A percentile compares a stretch with the other conserved stretches of the same genome.
These are phyloP conservation scores for Fonticula alba DNA, from an alignment of 78 protist species.

Conservation along the genomic window DNA sequence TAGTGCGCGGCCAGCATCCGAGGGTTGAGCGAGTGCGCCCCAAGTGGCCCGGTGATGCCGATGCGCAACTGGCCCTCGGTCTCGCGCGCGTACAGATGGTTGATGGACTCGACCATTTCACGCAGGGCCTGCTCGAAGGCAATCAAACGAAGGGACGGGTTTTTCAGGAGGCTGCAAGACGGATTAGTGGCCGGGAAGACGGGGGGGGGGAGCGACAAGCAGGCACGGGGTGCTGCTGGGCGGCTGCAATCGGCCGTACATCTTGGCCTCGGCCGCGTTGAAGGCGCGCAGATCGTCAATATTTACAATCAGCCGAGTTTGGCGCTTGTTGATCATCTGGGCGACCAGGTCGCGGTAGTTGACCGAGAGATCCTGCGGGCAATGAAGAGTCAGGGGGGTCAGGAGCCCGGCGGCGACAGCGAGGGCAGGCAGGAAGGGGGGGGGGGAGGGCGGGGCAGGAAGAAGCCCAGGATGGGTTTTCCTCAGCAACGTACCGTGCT, in stretches of 20 bases:
- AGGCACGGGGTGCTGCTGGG: not conserved
- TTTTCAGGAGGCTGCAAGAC: not conserved
- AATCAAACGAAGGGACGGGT: conserved; percentile 17
- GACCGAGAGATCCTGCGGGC: not conserved
- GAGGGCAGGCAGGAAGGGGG: too few relatives aligned
- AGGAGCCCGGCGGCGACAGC: too few relatives aligned
- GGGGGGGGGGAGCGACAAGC: too few relatives aligned
- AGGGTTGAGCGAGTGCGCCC: conserved; percentile 73
- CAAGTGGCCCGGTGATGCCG: conserved; percentile 80
- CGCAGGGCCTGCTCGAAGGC: conserved; percentile 28
- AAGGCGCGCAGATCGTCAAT: conserved; percentile 18
- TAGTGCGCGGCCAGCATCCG: conserved; percentile 55
- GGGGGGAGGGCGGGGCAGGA: too few relatives aligned
- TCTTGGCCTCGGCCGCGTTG: not conserved
- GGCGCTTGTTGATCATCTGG: not conserved
- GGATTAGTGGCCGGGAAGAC: too few relatives aligned
- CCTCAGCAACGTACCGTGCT: too few relatives aligned
- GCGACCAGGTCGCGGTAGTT: not conserved
- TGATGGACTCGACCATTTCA: not conserved
- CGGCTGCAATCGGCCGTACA: not conserved
- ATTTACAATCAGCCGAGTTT: conserved; percentile 18
- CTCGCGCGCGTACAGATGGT: not conserved
- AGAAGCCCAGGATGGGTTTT: too few relatives aligned
- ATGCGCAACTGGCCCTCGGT: conserved; percentile 2
- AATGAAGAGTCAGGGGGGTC: too few relatives aligned